Conservation (phyloP, 164 flowering plant species). For the Stephania yunnanensis region DNA sequence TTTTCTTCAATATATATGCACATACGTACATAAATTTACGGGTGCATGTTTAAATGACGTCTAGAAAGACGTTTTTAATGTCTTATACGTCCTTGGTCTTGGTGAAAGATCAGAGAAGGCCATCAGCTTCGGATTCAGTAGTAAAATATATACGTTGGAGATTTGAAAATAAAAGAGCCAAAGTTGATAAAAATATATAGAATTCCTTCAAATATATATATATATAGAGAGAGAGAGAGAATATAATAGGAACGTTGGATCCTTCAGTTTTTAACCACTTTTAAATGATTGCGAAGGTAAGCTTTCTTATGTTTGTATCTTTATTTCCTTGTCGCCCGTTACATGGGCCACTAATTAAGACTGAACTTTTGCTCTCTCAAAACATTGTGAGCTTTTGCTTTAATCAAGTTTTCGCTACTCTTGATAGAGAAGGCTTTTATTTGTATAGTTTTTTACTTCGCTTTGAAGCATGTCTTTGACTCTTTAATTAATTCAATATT, state of each 20-base stretch:
- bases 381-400: not conserved
- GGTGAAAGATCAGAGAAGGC: not conserved
- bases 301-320: not conserved
- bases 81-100: not conserved
- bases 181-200: not conserved
- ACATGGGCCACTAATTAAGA: not conserved
- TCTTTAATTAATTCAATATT: not conserved
- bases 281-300: slow-evolving; percentile 3
- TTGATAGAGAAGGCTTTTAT: not conserved
- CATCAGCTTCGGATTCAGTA: not conserved
- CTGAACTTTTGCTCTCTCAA: not conserved
- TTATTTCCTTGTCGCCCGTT: slow-evolving; percentile 5
- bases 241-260: no score
- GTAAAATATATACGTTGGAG: not conserved
- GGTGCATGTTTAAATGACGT: not conserved
- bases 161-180: not conserved
- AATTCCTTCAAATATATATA: not conserved
- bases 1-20: no score
- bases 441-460: not conserved
- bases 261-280: not conserved
- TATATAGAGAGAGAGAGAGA: no score
- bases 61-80: not conserved
- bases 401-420: not conserved
- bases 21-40: no score
- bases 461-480: not conserved